Evolutionary conservation across 345 rosid species (phyloP).

Genomic region (Populus simonii): DNA sequence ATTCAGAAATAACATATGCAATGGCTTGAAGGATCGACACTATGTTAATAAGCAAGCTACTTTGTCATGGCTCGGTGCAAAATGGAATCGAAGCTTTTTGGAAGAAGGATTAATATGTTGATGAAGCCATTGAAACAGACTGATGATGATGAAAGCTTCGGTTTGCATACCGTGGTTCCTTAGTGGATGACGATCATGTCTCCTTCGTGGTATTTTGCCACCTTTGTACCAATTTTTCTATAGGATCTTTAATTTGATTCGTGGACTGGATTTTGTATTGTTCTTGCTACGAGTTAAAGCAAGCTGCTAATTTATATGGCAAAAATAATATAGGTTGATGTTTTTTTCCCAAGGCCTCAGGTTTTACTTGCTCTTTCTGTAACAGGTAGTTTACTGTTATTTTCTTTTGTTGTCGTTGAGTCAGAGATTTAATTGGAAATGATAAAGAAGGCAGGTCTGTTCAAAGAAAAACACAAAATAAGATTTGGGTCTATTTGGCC

Average conservation of each 20-base stretch:
- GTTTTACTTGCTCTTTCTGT: background rate
- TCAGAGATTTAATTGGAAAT: too few species aligned
- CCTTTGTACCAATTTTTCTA: background rate
- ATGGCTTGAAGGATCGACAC: background rate
- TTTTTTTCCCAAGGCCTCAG: background rate
- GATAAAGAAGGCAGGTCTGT: too few species aligned
- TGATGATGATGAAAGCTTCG: background rate
- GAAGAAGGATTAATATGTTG: background rate
- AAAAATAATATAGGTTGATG: background rate
- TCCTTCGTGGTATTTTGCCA: conserved; percentile 3
- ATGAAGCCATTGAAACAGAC: background rate
- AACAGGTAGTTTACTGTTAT: too few species aligned
- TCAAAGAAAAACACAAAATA: too few species aligned
- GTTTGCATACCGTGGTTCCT: background rate
- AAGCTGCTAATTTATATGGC: conserved; percentile 1
- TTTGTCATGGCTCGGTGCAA: background rate
- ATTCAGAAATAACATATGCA: background rate
- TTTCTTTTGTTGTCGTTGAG: background rate
- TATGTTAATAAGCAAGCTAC: background rate
- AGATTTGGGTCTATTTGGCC: too few species aligned
- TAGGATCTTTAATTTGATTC: background rate
- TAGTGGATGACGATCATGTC: background rate
- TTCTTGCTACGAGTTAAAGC: background rate
- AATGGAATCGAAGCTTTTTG: conserved; percentile 1
- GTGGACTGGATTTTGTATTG: background rate